Conservation (phyloP, 164 flowering plant species). For the Stephania yunnanensis region DNA sequence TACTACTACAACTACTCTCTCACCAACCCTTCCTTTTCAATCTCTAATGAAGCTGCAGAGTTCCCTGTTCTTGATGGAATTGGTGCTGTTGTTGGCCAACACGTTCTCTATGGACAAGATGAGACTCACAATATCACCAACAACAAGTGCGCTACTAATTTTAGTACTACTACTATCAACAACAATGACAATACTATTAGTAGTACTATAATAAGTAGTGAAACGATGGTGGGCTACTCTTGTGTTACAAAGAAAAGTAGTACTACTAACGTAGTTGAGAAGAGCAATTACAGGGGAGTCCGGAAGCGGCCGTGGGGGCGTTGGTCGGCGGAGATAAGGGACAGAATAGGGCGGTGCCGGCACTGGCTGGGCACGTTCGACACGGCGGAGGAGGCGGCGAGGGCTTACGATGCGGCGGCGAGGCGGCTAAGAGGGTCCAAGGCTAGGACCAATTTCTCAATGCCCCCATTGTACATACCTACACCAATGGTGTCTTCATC, state of each 20-base stretch:
- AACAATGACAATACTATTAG: too few relatives aligned
- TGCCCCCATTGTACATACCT: constrained; percentile 29
- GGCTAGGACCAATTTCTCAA: constrained; percentile 70
- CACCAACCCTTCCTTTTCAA: too few relatives aligned
- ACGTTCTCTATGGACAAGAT: constrained; percentile 48
- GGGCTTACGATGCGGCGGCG: constrained; percentile 89
- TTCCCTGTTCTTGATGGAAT: constrained; percentile 58
- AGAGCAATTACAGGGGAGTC: constrained; percentile 49
- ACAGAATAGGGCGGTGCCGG: constrained; percentile 77
- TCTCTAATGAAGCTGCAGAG: background rate
- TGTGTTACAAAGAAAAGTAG: too few relatives aligned
- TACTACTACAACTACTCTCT: background rate
- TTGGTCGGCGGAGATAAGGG: constrained; percentile 92
- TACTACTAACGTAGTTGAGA: too few relatives aligned
- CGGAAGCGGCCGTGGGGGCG: constrained; percentile 94
- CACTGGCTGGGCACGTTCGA: constrained; percentile 96
- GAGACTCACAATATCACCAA: background rate
- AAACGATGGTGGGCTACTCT: background rate
- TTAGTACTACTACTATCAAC: too few relatives aligned
- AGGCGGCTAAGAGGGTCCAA: constrained; percentile 72
- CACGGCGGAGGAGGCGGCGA: constrained; percentile 91
- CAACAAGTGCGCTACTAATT: too few relatives aligned
- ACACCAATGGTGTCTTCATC: constrained; percentile 24
- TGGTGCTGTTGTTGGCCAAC: constrained; percentile 70
- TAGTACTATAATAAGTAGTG: background rate